These are phyloP conservation scores for Glonium stellatum DNA, from an alignment of 495 filamentous ascomycete species.

Conservation along the genomic window DNA sequence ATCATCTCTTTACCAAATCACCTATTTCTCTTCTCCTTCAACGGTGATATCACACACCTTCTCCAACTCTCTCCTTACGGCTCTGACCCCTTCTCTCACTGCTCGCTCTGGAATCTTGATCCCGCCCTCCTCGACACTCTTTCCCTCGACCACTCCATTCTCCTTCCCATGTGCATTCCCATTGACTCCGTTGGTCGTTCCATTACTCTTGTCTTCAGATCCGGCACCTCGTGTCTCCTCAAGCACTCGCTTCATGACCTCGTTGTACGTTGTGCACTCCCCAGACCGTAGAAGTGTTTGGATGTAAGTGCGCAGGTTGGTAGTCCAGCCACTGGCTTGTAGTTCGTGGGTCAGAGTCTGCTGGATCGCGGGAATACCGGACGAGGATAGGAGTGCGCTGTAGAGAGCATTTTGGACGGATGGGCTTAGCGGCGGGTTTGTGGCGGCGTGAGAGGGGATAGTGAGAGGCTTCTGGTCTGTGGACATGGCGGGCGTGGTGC, in stretches of 20 bases:
- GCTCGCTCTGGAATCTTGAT: conserved; percentile 26
- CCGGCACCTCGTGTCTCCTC: conserved; percentile 13
- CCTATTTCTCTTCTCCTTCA: conserved; percentile 5
- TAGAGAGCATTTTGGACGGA: conserved; percentile 25
- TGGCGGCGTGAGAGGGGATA: conserved; percentile 6
- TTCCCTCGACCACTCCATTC: conserved; percentile 9
- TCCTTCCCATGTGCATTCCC: conserved; percentile 12
- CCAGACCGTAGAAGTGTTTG: conserved; percentile 30
- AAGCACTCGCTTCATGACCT: conserved; percentile 25
- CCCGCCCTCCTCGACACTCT: conserved; percentile 18
- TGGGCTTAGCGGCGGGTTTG: conserved; percentile 9
- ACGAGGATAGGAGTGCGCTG: conserved; percentile 20
- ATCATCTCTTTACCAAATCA: not conserved
- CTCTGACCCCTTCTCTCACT: conserved; percentile 26
- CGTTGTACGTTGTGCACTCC: conserved; percentile 28
- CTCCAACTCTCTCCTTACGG: conserved; percentile 29
- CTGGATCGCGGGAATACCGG: conserved; percentile 27
- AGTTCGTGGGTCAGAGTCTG: conserved; percentile 26
- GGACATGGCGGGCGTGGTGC: not conserved
- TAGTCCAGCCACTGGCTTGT: conserved; percentile 25
- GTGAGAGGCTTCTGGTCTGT: conserved; percentile 2
- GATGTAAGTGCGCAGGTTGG: conserved; percentile 25
- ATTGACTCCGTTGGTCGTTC: conserved; percentile 13
- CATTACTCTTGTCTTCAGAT: not conserved
- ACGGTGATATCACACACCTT: conserved; percentile 27